Percentiles rank a stretch among this genome's conserved stretches.
phyloP scores from a whole-genome alignment of 371 early-diverging fungal genomes.

The Lichtheimia ramosa region DNA sequence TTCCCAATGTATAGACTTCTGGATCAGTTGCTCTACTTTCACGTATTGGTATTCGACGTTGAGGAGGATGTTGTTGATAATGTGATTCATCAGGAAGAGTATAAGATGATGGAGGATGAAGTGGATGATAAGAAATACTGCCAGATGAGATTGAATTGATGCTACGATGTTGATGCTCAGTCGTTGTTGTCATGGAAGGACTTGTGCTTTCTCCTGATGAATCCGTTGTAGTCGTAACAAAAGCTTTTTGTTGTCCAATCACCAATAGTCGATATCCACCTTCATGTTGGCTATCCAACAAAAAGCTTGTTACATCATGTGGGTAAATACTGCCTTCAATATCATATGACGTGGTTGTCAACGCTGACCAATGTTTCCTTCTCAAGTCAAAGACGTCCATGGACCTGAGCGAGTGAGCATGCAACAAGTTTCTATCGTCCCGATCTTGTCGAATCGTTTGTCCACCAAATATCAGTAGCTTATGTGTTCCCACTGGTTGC shows the following conservation, averaged over 20 bases:
- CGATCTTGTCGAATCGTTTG: slow-evolving; percentile 25
- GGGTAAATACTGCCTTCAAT: slow-evolving; percentile 6
- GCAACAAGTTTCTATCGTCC: slow-evolving; percentile 21
- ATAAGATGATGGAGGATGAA: not conserved
- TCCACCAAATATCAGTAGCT: slow-evolving; percentile 25
- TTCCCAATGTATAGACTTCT: not conserved
- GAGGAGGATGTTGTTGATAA: slow-evolving; percentile 1
- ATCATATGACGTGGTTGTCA: slow-evolving; percentile 4
- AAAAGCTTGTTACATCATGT: slow-evolving; percentile 12
- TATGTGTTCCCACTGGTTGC: slow-evolving; percentile 10
- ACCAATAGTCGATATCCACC: slow-evolving; percentile 2
- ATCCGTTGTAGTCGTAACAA: not conserved
- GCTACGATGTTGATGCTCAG: too few species aligned
- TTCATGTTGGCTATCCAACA: not conserved
- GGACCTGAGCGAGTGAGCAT: slow-evolving; percentile 16
- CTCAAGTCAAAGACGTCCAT: slow-evolving; percentile 19
- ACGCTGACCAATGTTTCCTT: slow-evolving; percentile 17
- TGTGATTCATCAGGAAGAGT: not conserved
- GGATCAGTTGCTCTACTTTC: too few species aligned
- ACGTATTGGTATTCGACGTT: too few species aligned
- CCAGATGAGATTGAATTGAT: too few species aligned
- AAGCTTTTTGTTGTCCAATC: slow-evolving; percentile 15
- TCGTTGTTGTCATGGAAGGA: too few species aligned
- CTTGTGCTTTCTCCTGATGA: slow-evolving; percentile 9
- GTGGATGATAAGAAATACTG: not conserved